A percentile compares a stretch with the other conserved stretches of the same genome.
Evolutionary conservation across 768 basidiomycete genomes (phyloP).

Genomic region (Mycena sanguinolenta): DNA sequence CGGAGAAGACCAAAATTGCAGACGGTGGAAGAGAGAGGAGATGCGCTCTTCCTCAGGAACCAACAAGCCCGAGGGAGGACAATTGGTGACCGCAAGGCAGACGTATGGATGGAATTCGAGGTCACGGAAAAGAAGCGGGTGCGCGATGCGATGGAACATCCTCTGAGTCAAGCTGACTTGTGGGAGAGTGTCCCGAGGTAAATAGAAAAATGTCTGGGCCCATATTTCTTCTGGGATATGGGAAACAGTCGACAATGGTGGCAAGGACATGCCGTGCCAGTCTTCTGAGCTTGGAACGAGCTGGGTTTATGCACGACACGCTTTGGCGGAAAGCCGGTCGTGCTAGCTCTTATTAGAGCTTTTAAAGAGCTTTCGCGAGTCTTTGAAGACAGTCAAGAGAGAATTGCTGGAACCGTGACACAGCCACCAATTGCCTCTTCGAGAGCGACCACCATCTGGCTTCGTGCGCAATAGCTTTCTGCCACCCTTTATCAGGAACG

Average conservation of each 20-base stretch:
- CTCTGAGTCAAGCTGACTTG: background rate
- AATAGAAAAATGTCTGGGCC: background rate
- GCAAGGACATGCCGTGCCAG: background rate
- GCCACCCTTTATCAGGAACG: too few species aligned
- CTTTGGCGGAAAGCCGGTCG: too few species aligned
- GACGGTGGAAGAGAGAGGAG: background rate
- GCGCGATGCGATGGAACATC: background rate
- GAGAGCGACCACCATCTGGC: too few species aligned
- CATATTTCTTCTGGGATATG: slow-evolving; percentile 15
- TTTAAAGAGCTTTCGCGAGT: too few species aligned
- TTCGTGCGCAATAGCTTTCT: too few species aligned
- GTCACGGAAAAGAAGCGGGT: slow-evolving; percentile 7
- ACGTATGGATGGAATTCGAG: slow-evolving; percentile 12
- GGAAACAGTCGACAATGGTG: too few species aligned
- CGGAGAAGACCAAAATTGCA: slow-evolving; percentile 4
- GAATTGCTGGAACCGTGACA: too few species aligned
- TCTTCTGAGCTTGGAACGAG: too few species aligned
- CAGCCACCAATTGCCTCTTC: too few species aligned
- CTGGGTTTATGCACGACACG: too few species aligned
- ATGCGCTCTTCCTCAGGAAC: background rate
- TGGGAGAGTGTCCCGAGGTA: background rate
- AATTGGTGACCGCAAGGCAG: background rate
- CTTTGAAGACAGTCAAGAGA: too few species aligned
- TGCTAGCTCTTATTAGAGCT: too few species aligned
- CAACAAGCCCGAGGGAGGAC: background rate